Evolutionary conservation across 345 rosid species (phyloP), one percentile per base, ranked within the genome.

Genomic region (Hevea brasiliensis): DNA sequence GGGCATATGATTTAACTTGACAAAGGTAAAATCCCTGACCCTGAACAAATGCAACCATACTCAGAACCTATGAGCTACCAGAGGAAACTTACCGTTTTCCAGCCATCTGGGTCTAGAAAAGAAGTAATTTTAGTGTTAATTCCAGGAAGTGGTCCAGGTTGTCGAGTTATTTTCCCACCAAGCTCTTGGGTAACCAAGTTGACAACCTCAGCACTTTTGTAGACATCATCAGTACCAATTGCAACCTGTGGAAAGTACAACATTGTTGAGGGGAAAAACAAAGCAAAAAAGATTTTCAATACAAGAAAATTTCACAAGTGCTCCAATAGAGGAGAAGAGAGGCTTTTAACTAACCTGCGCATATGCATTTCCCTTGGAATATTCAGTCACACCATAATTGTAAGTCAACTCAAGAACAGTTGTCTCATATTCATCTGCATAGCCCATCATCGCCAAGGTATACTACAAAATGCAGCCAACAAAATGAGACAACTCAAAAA

Each of bases 61-160:
- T 40, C 6, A 47, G 13, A 42, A 40, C 41, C 37, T 35, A 29
- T 7, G 23, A 65, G 71, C 41, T 44, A 45, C 15, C n/a, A 5
- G 6, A 68, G 14, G 17, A 45, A 76, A 78, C 90, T 77, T 78
- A 92, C 97, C 6, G 96, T 90, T 85, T 95, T 95, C 99, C 98
- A 92, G 76, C 98, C 98, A 84, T 95, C 98, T 32, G 96, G 98
- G 72, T 92, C 99, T 23, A 90, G 85, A 68, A 95, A 95, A 50
- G 92, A 73, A 70, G 87, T 85, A 63, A 92, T 92, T 84, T 90
- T 95, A 80, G 98, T 92, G 83, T 88, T 89, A 40, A 92, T 20
- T 77, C 99, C 99, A 9, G 96, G 97, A 82, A 92, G 63, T 41
- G 98, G 94, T 74, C 98, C 98, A 0, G 98, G 84, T 69, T 85